phyloP scores from a whole-genome alignment of 2,329 filamentous ascomycete genomes.

The Fusarium sp. region DNA sequence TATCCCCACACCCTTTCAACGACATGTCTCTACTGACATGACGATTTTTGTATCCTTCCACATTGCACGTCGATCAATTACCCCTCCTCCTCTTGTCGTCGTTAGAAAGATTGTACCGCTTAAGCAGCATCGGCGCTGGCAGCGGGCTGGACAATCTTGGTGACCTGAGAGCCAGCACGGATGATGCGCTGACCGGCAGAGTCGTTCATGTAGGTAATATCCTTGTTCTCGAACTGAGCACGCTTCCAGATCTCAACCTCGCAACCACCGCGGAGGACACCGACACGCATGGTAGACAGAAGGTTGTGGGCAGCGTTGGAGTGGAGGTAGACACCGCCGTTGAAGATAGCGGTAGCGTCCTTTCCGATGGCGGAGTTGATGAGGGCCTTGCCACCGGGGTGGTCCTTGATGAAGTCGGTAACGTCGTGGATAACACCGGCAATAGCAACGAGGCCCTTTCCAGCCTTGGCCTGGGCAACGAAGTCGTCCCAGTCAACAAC shows the following conservation, averaged over 20 bases:
- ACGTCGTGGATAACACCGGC: slow-evolving; percentile 90
- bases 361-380: slow-evolving; percentile 85
- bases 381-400: slow-evolving; percentile 89
- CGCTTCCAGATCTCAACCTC: slow-evolving; percentile 96
- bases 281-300: slow-evolving; percentile 86
- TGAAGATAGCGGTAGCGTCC: slow-evolving; percentile 90
- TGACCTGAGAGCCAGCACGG: slow-evolving; percentile 85
- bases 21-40: slow-evolving; percentile 26
- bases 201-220: slow-evolving; percentile 82
- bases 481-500: slow-evolving; percentile 90
- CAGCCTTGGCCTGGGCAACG: slow-evolving; percentile 77
- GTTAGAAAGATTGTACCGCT: slow-evolving; percentile 28
- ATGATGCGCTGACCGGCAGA: slow-evolving; percentile 83
- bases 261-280: slow-evolving; percentile 85
- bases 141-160: slow-evolving; percentile 81
- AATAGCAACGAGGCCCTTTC: slow-evolving; percentile 78
- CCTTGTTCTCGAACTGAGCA: slow-evolving; percentile 84
- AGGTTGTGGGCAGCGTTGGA: slow-evolving; percentile 91
- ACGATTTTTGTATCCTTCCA: slow-evolving; percentile 1
- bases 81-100: slow-evolving; percentile 28
- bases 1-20: slow-evolving; percentile 20
- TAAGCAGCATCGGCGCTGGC: slow-evolving; percentile 86
- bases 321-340: slow-evolving; percentile 89
- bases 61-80: slow-evolving; percentile 32
- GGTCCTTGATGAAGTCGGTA: slow-evolving; percentile 84